Evolutionary conservation across 1,284 basidiomycete species (phyloP), one percentile per base, ranked within the genome.

Genomic region (Phlebopus sp.): DNA sequence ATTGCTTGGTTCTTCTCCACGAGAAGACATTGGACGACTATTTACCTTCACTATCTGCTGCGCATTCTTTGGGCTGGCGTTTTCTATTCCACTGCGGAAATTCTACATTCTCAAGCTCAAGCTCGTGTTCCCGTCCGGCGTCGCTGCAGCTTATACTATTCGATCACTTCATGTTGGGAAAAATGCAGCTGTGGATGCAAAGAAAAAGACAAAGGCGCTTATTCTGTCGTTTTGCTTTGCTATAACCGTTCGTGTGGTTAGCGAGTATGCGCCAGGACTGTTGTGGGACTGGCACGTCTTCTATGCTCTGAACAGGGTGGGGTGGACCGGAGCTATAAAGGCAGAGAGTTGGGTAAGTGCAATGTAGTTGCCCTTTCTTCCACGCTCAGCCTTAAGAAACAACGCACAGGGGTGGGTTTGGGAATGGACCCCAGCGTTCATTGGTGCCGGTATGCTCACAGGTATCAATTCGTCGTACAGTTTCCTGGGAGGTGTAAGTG

Each of bases 61-160:
- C 46, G 80, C 78, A 18, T 86, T 82, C 69, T 84, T 81, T 56
- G 82, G 82, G 37, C 74, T 82, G 13, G 81, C 84, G 67, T 85
- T 86, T 64, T 81, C 81, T 52, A 79, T 84, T 49, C 82, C 82
- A 0, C 67, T 83, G 25, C 74, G 81, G 51, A 78, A 77, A 57
- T 84, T 81, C 64, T 86, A 81, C 66, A 83, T 87, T 55, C 69
- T 86, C 45, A 76, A 80, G 61, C 80, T 83, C 61, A 84, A 84
- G 60, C 67, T 84, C 25, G 79, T 80, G 30, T 87, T 87, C 72
- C 84, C 82, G 2, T 82, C 82, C 2, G 80, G 80, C 13, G 79
- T 84, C 46, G 86, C 85, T 10, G 84, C 83, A 30, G 84, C 83
- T 15, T 81, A 76, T 58, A 83, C 82, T 15, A 84, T 86, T 54